phyloP scores from a whole-genome alignment of 2,329 filamentous ascomycete genomes.

The Phyllosticta citriasiana region DNA sequence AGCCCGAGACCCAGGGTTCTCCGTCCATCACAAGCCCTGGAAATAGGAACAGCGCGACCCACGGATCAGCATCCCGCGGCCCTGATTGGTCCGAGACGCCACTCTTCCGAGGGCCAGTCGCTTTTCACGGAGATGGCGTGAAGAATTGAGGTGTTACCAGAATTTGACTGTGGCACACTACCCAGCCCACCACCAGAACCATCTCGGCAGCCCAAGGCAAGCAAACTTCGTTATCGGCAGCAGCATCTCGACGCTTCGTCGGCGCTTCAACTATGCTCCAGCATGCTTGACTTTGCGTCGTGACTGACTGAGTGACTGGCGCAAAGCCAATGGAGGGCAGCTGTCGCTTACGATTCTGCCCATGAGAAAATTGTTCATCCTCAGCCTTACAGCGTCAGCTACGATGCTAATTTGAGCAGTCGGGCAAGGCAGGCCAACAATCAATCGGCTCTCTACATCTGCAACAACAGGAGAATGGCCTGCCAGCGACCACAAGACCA shows the following conservation, averaged over 20 bases:
- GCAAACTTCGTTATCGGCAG: too few species aligned
- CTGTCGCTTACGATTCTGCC: not conserved
- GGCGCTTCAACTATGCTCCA: too few species aligned
- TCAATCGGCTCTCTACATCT: not conserved
- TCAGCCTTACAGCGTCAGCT: not conserved
- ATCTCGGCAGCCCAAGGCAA: too few species aligned
- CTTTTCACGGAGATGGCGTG: not conserved
- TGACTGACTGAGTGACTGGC: not conserved
- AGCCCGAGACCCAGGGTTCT: not conserved
- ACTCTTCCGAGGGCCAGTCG: not conserved
- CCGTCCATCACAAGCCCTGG: not conserved
- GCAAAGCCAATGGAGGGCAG: not conserved
- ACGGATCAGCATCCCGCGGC: not conserved
- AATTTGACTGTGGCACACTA: not conserved
- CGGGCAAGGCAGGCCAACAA: not conserved
- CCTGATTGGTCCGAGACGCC: not conserved
- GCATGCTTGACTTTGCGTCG: too few species aligned
- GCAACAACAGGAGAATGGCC: not conserved
- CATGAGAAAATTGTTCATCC: not conserved
- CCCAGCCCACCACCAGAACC: too few species aligned
- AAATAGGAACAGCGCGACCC: not conserved
- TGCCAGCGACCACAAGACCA: too few species aligned
- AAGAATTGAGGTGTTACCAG: not conserved
- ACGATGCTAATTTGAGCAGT: not conserved
- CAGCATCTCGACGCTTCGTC: too few species aligned